Percentiles rank a stretch among this genome's conserved stretches.
These are phyloP conservation scores for Scheffersomyces cryptocercus DNA, from an alignment of 1,139 yeast genomes.

Conservation along the genomic window DNA sequence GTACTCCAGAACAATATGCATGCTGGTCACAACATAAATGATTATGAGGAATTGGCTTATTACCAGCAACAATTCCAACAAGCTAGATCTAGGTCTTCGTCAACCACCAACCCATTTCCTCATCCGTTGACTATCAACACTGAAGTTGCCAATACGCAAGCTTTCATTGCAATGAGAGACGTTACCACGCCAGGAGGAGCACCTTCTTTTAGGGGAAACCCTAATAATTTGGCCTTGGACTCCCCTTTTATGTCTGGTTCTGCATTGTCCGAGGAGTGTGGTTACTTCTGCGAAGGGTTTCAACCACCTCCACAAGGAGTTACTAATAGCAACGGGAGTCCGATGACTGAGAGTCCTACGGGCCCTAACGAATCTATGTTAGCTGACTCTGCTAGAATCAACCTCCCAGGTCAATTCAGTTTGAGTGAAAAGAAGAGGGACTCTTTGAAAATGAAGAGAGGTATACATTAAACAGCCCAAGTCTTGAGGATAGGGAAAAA, in stretches of 20 bases:
- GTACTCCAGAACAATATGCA: constrained; percentile 17
- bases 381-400: constrained; percentile 18
- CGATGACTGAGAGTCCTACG: constrained; percentile 9
- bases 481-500: too few relatives aligned
- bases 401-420: constrained; percentile 32
- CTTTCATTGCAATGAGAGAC: constrained; percentile 29
- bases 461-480: constrained; percentile 34
- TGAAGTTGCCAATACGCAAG: constrained; percentile 31
- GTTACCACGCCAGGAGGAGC: constrained; percentile 3
- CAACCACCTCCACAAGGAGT: constrained; percentile 3
- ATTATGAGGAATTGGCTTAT: constrained; percentile 25
- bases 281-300: constrained; percentile 27
- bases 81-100: constrained; percentile 26
- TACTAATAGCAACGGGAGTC: constrained; percentile 13
- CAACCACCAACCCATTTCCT: constrained; percentile 27
- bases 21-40: constrained; percentile 14
- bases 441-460: constrained; percentile 48
- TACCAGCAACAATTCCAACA: constrained; percentile 16
- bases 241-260: constrained; percentile 49
- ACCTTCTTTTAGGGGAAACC: background rate
- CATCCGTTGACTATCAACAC: constrained; percentile 45
- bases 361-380: constrained; percentile 8
- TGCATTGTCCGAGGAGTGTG: constrained; percentile 40
- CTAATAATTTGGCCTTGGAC: constrained; percentile 30
- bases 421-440: constrained; percentile 51